Conservation (phyloP, 768 basidiomycete species). For the Cantharellus cinnabarinus region DNA sequence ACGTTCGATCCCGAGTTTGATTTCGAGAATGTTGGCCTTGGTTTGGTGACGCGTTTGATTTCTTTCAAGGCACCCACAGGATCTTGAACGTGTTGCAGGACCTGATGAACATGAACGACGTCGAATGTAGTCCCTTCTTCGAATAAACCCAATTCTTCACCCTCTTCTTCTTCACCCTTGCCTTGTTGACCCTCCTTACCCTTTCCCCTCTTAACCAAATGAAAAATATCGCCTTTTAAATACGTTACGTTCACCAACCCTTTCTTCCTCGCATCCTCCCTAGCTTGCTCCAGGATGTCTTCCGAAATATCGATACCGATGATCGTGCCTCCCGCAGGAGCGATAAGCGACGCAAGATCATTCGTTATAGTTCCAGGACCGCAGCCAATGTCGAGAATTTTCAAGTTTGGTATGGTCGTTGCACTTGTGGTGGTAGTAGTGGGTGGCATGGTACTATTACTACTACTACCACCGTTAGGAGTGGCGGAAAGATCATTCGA, state of each 20-base stretch:
- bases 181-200: constrained; percentile 12
- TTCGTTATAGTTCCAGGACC: constrained; percentile 32
- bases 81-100: constrained; percentile 27
- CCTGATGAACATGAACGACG: constrained; percentile 30
- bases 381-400: constrained; percentile 31
- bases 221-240: constrained; percentile 11
- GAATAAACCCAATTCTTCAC: constrained; percentile 19
- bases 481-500: too few relatives aligned
- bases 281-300: constrained; percentile 22
- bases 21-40: too few relatives aligned
- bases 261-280: too few relatives aligned
- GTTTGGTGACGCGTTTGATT: constrained; percentile 27
- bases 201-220: constrained; percentile 10
- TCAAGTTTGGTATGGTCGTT: constrained; percentile 1
- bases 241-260: too few relatives aligned
- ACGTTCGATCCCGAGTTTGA: too few relatives aligned
- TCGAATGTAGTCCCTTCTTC: constrained; percentile 24
- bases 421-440: too few relatives aligned
- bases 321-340: too few relatives aligned
- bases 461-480: too few relatives aligned
- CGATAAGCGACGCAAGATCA: constrained; percentile 13
- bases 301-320: constrained; percentile 11
- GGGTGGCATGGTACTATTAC: too few relatives aligned
- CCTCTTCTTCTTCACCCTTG: constrained; percentile 12
- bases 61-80: constrained; percentile 24